These are phyloP conservation scores for Suillus spraguei DNA, from an alignment of 768 basidiomycete genomes.

Conservation along the genomic window DNA sequence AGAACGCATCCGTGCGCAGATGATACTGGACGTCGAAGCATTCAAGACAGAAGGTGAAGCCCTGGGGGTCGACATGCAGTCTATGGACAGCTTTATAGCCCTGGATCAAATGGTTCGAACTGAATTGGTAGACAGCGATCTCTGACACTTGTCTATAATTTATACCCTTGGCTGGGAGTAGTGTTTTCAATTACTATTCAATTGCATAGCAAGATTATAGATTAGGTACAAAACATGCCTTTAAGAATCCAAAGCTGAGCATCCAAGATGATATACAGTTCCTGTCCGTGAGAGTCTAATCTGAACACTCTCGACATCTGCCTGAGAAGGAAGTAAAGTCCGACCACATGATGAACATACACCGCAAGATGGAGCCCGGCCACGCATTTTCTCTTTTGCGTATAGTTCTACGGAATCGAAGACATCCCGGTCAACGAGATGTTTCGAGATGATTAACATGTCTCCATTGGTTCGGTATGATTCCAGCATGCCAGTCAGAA, in stretches of 20 bases:
- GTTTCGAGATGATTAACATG: conserved; percentile 82
- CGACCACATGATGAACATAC: conserved; percentile 58
- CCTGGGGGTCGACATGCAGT: conserved; percentile 65
- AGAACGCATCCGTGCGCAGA: conserved; percentile 80
- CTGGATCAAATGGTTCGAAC: conserved; percentile 64
- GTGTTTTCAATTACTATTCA: neutral
- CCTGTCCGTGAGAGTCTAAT: conserved; percentile 62
- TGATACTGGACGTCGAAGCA: conserved; percentile 85
- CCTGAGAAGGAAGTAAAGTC: conserved; percentile 37
- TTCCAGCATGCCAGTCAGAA: conserved; percentile 94
- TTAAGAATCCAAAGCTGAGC: conserved; percentile 31
- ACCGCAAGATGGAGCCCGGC: conserved; percentile 59
- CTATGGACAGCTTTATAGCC: conserved; percentile 51
- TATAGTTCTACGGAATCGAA: conserved; percentile 71
- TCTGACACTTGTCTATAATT: neutral
- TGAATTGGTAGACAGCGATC: conserved; percentile 37
- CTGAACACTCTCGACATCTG: conserved; percentile 22
- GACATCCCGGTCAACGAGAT: conserved; percentile 79
- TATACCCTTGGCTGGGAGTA: neutral
- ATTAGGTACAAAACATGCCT: conserved; percentile 1
- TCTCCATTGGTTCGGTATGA: conserved; percentile 93
- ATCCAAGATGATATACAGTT: conserved; percentile 55
- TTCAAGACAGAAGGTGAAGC: conserved; percentile 77
- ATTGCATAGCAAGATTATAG: neutral
- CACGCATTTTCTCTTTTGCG: conserved; percentile 55